A percentile compares a stretch with the other conserved stretches of the same genome.
Conservation (phyloP, 805 yeast species). For the Schwanniomyces pseudopolymorphus region DNA sequence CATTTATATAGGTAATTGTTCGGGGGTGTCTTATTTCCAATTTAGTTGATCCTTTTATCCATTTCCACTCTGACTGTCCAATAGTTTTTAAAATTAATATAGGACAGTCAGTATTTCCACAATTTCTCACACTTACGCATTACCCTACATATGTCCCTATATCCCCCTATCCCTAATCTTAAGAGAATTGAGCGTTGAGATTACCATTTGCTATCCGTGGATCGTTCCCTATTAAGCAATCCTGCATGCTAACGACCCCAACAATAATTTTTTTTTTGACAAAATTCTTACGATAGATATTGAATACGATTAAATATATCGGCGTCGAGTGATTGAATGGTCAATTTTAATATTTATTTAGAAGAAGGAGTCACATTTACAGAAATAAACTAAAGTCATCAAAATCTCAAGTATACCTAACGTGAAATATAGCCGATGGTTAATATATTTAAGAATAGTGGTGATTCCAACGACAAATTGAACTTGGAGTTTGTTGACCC, state of each 20-base stretch:
- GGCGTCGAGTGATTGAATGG: background rate
- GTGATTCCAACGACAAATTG: conserved; percentile 2
- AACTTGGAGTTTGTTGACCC: conserved; percentile 23
- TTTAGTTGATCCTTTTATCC: background rate
- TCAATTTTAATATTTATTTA: background rate
- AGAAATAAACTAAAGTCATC: background rate
- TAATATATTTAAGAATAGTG: background rate
- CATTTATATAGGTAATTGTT: too few relatives aligned
- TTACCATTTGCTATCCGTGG: background rate
- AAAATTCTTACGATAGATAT: background rate
- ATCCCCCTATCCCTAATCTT: too few relatives aligned
- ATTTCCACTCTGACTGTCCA: background rate
- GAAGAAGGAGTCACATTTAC: background rate
- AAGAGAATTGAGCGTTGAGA: background rate
- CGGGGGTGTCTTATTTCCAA: too few relatives aligned
- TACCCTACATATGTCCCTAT: too few relatives aligned
- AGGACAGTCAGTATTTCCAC: too few relatives aligned
- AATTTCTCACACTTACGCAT: too few relatives aligned
- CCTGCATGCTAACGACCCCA: conserved; percentile 2
- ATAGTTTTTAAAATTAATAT: too few relatives aligned
- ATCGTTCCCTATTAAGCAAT: background rate
- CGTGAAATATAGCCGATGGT: conserved; percentile 1
- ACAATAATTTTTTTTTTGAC: conserved; percentile 1
- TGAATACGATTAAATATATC: background rate
- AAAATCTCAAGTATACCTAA: background rate